Percentiles rank a stretch among this genome's conserved stretches.
These are phyloP conservation scores for Flammula alnicola DNA, from an alignment of 1,284 basidiomycete genomes.

Conservation along the genomic window DNA sequence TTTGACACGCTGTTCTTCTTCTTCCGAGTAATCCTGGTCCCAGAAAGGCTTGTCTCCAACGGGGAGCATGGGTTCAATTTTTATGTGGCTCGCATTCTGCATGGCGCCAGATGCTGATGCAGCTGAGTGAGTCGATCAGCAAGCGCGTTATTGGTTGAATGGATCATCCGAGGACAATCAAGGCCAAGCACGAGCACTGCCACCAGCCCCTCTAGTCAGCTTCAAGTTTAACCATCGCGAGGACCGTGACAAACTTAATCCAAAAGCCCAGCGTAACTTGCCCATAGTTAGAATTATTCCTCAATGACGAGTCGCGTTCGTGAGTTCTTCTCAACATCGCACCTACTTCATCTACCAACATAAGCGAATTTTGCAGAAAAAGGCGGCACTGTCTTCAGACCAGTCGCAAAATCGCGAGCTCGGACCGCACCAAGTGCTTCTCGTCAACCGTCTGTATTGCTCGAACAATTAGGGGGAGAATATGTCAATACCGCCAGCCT, in stretches of 20 bases:
- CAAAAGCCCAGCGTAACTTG: neutral
- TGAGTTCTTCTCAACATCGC: conserved; percentile 42
- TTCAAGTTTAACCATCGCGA: no score
- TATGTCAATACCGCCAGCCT: conserved; percentile 20
- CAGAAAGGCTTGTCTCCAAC: conserved; percentile 59
- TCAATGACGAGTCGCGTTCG: conserved; percentile 78
- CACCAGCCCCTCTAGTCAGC: conserved; percentile 9
- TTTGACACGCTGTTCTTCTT: conserved; percentile 44
- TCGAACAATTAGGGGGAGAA: conserved; percentile 24
- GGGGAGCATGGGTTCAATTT: conserved; percentile 47
- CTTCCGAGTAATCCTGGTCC: conserved; percentile 52
- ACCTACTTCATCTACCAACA: conserved; percentile 1
- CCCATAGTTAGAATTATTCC: neutral
- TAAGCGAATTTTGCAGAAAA: conserved; percentile 64
- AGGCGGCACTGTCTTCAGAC: conserved; percentile 69
- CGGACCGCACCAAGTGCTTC: conserved; percentile 36
- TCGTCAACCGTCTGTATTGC: conserved; percentile 42
- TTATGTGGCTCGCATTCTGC: conserved; percentile 7
- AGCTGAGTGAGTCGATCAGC: no score
- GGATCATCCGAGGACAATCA: conserved; percentile 1
- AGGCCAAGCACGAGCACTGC: conserved; percentile 16
- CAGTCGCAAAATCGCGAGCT: conserved; percentile 58
- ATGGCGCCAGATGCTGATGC: no score
- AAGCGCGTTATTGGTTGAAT: conserved; percentile 14
- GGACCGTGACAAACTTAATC: no score